These are phyloP conservation scores for Phylloporus rhodoxanthus DNA, from an alignment of 768 basidiomycete genomes.

Conservation along the genomic window DNA sequence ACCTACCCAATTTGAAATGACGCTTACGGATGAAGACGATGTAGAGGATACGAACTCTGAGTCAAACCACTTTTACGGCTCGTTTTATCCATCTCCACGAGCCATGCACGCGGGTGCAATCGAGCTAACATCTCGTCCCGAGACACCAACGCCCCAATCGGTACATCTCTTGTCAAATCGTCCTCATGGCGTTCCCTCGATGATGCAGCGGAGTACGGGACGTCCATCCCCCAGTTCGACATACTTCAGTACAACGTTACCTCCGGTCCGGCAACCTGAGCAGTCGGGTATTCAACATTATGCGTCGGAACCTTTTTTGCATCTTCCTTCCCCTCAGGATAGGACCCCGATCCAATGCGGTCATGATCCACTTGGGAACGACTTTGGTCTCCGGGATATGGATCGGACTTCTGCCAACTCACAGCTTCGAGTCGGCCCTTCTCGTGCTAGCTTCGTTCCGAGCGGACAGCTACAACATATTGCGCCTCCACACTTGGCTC, in stretches of 20 bases:
- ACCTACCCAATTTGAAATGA: constrained; percentile 18
- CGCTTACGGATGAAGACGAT: constrained; percentile 18
- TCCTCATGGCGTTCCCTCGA: not conserved
- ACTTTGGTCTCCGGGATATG: constrained; percentile 1
- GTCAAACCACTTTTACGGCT: constrained; percentile 8
- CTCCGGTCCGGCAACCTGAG: not conserved
- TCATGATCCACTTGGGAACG: not conserved
- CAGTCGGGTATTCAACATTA: not conserved
- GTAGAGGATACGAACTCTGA: constrained; percentile 10
- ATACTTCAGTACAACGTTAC: not conserved
- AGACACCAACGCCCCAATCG: not conserved
- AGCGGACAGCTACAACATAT: constrained; percentile 2
- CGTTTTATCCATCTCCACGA: constrained; percentile 4
- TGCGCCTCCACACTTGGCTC: not conserved
- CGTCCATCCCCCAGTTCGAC: constrained; percentile 1
- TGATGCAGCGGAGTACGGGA: not conserved
- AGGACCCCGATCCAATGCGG: not conserved
- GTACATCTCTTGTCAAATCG: not conserved
- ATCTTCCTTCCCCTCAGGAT: not conserved
- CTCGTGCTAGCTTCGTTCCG: not conserved
- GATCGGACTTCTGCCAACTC: not conserved
- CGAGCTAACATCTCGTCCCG: not conserved
- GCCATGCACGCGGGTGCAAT: constrained; percentile 3
- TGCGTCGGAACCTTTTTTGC: not conserved
- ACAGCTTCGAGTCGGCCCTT: not conserved